Base-by-base conservation (phyloP, 257 asterid species). In the Penstemon eatonii region DNA sequence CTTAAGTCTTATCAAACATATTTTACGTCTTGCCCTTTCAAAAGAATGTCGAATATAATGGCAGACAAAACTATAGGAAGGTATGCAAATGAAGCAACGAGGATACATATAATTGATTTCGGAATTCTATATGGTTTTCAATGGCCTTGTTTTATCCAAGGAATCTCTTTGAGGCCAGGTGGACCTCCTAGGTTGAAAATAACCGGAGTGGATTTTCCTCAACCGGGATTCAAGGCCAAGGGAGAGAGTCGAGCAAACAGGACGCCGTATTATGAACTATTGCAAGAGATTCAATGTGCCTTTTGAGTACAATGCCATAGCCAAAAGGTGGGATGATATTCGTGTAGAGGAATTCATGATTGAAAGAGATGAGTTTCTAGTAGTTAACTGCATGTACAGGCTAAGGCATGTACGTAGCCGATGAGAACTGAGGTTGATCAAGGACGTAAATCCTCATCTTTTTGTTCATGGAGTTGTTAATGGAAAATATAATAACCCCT, bases 141-240 rank as follows among this genome's bases (percentile, higher is more conserved):
- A n/a, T 88, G 96, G 96, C 96, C 96, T 2, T 86, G 93, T 51
- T 66, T 88, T 2, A 84, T 88, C 60, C 92, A 88, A 15, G 85
- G 85, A 5, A 36, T 84, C 13, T 86, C 96, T 0, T 41, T 79
- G 8, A 72, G 82, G 82, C 93, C 87, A 0, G 88, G 93, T 0
- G 93, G 96, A 1, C 78, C 96, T 4, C 96, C 96, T 0, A 2
- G 2, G 47, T 56, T 88, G 60, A 81, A 69, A 25, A 81, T 88
- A 42, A 88, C 96, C 0, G 96, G 96, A 6, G 81, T 88, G 7
- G 96, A 88, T 65, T 74, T 79, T 63, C 96, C 96, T 3, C 93
- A 82, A 66, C 77, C 85, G 1, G 93, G 96, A 10, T 78, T 83
- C 66, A 76, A 61, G 69, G n/a, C 96, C 96, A 0, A 86, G 78